Conservation (phyloP, 371 early-diverging fungal genomes). For the Dichotomocladium elegans region DNA sequence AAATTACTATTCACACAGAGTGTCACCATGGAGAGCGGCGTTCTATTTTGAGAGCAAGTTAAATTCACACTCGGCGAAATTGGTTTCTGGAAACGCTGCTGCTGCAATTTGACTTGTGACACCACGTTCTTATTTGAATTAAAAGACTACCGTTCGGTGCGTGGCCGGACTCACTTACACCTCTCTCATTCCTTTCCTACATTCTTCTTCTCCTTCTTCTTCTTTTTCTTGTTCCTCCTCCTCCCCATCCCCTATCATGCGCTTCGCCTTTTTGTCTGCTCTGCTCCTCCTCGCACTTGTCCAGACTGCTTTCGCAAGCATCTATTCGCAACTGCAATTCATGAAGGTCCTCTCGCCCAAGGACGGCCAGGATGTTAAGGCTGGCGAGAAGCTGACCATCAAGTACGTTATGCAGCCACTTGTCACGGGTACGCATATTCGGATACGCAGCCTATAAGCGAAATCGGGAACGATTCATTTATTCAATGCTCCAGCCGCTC, state of each 20-base stretch:
- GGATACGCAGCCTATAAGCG: no score
- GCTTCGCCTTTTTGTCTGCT: constrained; percentile 8
- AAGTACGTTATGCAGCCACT: constrained; percentile 51
- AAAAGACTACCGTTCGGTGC: background rate
- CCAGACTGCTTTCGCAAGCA: constrained; percentile 24
- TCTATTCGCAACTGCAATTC: constrained; percentile 45
- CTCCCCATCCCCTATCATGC: constrained; percentile 9
- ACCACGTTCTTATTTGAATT: constrained; percentile 3
- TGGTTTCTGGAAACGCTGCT: no score
- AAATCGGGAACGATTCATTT: no score
- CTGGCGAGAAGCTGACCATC: constrained; percentile 29
- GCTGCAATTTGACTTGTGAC: constrained; percentile 11
- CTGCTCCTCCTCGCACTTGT: constrained; percentile 17
- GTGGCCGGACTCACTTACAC: no score
- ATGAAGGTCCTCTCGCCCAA: constrained; percentile 44
- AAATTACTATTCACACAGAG: no score
- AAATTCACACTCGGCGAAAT: no score
- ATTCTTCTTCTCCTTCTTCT: background rate
- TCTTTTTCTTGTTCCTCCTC: constrained; percentile 4
- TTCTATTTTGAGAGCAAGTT: no score
- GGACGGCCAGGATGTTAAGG: constrained; percentile 28
- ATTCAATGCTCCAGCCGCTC: no score
- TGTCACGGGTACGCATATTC: constrained; percentile 25
- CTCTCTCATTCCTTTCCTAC: background rate
- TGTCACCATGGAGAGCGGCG: no score